These are phyloP conservation scores for Penicillium antarcticum DNA, from an alignment of 495 filamentous ascomycete species.

Conservation along the genomic window DNA sequence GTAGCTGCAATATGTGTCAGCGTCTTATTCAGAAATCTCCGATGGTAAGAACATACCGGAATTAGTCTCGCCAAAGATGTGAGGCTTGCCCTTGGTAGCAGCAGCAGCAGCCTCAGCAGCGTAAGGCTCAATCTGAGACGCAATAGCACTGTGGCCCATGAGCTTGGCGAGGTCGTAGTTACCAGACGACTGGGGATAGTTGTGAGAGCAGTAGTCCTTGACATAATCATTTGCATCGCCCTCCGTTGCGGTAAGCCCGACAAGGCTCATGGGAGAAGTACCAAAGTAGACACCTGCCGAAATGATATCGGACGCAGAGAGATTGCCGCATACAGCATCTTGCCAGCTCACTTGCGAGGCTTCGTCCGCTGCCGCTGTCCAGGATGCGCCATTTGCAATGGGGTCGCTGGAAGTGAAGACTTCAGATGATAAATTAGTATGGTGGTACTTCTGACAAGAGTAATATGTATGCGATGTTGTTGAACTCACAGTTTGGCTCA, in stretches of 20 bases:
- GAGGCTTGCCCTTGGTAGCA: conserved; percentile 41
- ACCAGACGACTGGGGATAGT: conserved; percentile 54
- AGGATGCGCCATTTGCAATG: conserved; percentile 47
- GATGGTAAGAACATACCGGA: conserved; percentile 33
- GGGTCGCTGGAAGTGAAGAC: conserved; percentile 34
- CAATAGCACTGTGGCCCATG: conserved; percentile 51
- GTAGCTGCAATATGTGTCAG: conserved; percentile 20
- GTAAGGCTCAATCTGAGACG: conserved; percentile 44
- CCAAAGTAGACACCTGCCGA: conserved; percentile 59
- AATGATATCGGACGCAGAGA: conserved; percentile 43
- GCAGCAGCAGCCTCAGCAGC: conserved; percentile 49
- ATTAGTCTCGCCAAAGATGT: conserved; percentile 60
- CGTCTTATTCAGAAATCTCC: neutral
- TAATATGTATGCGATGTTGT: neutral
- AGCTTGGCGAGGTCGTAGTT: conserved; percentile 32
- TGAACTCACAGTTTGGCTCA: conserved; percentile 54
- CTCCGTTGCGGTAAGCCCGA: conserved; percentile 47
- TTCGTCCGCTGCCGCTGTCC: conserved; percentile 52
- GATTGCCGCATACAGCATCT: conserved; percentile 45
- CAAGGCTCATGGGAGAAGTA: conserved; percentile 49
- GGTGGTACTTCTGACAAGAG: neutral
- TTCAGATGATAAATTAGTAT: neutral
- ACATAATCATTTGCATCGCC: conserved; percentile 46
- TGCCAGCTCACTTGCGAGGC: conserved; percentile 55
- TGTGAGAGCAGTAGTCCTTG: conserved; percentile 55